Conservation (phyloP, 73 alveolate genomes). For the Paramecium primaurelia region DNA sequence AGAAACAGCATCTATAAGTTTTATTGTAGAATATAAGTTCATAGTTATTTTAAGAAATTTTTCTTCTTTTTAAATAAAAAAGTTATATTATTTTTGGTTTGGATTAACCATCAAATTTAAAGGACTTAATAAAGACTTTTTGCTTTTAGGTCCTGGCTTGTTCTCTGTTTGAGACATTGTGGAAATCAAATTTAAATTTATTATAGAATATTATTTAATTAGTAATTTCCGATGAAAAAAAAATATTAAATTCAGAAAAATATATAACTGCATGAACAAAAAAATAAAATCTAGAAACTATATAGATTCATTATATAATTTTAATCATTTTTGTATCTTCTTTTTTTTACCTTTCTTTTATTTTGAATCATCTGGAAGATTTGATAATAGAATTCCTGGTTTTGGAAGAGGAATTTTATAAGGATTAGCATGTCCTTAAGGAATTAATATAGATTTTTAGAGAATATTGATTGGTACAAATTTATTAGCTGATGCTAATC, state of each 20-base stretch:
- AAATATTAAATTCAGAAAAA: background rate
- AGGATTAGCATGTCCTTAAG: conserved; percentile 35
- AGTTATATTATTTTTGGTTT: background rate
- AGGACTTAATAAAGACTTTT: background rate
- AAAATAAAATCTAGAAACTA: background rate
- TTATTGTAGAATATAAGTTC: background rate
- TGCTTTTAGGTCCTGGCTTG: background rate
- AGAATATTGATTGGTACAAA: conserved; percentile 16
- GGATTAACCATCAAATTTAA: background rate
- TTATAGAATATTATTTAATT: background rate
- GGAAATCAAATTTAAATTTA: background rate
- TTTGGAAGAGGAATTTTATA: conserved; percentile 9
- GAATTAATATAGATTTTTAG: background rate
- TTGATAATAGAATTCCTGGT: background rate
- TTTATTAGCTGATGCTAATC: conserved; percentile 30
- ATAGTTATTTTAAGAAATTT: background rate
- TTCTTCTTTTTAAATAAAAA: background rate
- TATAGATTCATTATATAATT: background rate
- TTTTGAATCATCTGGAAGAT: background rate
- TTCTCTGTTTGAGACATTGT: conserved; percentile 8
- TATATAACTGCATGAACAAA: background rate
- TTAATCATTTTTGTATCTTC: background rate
- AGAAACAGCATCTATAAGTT: background rate
- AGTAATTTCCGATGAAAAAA: background rate
- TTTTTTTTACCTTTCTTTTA: background rate